Evolutionary conservation across 2,329 filamentous ascomycete genomes (phyloP), one percentile per base, ranked within the genome.

Genomic region (Colletotrichum sp.): DNA sequence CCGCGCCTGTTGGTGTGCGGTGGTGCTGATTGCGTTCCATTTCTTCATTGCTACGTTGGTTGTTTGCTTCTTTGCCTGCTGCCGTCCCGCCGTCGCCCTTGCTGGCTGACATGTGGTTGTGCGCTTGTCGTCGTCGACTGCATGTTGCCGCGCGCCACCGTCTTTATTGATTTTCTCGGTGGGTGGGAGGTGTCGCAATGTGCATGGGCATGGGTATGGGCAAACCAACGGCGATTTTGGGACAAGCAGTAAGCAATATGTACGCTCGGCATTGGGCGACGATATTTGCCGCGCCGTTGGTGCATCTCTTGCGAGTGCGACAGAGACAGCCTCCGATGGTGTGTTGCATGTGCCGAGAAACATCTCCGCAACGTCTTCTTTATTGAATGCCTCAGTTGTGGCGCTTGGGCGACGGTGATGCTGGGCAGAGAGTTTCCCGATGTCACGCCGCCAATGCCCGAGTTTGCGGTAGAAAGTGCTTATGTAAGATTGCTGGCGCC

Each of bases 141-240:
- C 71, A 69, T 69, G 18, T 65, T 74, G 71, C 74, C 71, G 71
- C 71, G 71, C 74, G 74, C 64, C 73, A 57, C 32, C 32, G 36
- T 49, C 6, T 65, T 44, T 18, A 24, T 55, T 13, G 10, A 28
- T 13, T 18, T 36, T 1, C 18, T 24, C 28, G 24, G 52, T 28
- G 8, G 8, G 18, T 8, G 6, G 30, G 49, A 13, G 18, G 30
- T 8, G 24, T 21, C 8, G 36, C 16, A 64, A 52, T 52, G 44
- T 52, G n/a, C 44, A 52, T 52, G 44, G 12, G 28, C 24, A n/a
- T 28, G 59, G 34, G 34, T 16, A 36, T 36, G 34, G n/a, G n/a
- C 44, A 52, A 52, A 65, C 59, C 52, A 39, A 55, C 52, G 30
- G 59, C n/a, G n/a, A 52, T 13, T 52, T 44, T 9, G 10, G 18